Evolutionary conservation across 1,284 basidiomycete genomes (phyloP).

Genomic region (Hypsizygus ulmarius): DNA sequence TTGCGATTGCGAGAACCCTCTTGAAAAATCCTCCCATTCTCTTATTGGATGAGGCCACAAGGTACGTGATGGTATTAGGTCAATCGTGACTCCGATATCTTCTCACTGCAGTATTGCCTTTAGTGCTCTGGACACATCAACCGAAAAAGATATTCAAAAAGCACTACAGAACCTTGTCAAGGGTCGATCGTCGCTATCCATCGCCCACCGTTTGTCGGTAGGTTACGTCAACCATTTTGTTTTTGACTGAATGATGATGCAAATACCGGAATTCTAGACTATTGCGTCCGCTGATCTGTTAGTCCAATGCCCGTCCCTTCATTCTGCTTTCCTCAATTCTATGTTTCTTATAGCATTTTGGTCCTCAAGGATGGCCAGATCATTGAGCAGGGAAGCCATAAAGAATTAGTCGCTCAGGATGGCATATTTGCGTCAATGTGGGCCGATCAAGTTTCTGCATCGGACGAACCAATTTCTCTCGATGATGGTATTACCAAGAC

Average conservation of each 20-base stretch:
- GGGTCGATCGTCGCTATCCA: conserved; percentile 73
- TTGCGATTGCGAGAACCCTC: conserved; percentile 84
- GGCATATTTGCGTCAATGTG: conserved; percentile 81
- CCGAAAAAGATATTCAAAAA: conserved; percentile 83
- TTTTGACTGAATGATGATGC: conserved; percentile 15
- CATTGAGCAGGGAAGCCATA: conserved; percentile 74
- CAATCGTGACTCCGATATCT: neutral
- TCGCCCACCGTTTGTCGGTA: conserved; percentile 78
- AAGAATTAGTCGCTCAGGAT: conserved; percentile 64
- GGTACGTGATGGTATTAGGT: conserved; percentile 46
- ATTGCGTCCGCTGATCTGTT: conserved; percentile 76
- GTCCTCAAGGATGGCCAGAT: conserved; percentile 82
- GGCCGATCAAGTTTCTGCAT: conserved; percentile 71
- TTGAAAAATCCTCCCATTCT: conserved; percentile 84
- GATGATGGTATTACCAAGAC: conserved; percentile 35
- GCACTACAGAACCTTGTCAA: conserved; percentile 71
- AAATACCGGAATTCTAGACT: conserved; percentile 42
- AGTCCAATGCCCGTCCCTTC: conserved; percentile 23
- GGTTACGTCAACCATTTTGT: conserved; percentile 31
- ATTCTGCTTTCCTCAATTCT: conserved; percentile 8
- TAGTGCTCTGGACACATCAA: conserved; percentile 79
- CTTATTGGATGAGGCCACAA: conserved; percentile 80
- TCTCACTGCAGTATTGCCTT: conserved; percentile 6
- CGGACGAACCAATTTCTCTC: conserved; percentile 43
- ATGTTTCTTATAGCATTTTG: conserved; percentile 56